Percentiles rank a stretch among this genome's conserved stretches.
Conservation (phyloP, 2,329 filamentous ascomycete species). For the Monascus ruber region DNA sequence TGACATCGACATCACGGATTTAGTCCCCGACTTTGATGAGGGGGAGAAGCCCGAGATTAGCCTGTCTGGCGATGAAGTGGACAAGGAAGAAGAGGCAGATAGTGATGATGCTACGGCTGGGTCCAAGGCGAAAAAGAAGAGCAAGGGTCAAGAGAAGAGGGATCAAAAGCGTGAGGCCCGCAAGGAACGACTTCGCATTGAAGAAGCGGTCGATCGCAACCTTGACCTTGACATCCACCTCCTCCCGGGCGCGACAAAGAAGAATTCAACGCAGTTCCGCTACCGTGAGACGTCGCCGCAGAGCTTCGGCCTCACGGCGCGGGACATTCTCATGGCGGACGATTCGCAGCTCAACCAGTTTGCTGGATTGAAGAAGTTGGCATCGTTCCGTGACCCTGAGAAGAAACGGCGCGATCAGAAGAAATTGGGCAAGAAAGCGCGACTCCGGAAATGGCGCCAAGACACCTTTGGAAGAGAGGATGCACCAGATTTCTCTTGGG, state of each 20-base stretch:
- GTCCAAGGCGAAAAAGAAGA: conserved; percentile 37
- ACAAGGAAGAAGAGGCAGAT: conserved; percentile 26
- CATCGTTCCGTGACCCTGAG: conserved; percentile 72
- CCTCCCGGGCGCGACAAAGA: conserved; percentile 42
- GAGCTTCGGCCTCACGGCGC: conserved; percentile 76
- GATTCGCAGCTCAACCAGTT: conserved; percentile 81
- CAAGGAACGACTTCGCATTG: conserved; percentile 70
- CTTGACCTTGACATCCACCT: conserved; percentile 61
- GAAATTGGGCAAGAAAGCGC: conserved; percentile 80
- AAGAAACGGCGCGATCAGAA: conserved; percentile 88
- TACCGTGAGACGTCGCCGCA: conserved; percentile 91
- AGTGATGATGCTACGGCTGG: conserved; percentile 28
- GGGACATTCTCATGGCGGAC: conserved; percentile 82
- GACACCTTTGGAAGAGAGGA: conserved; percentile 55
- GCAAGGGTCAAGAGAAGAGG: conserved; percentile 37
- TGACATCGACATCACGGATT: conserved; percentile 92
- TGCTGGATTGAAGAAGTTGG: conserved; percentile 88
- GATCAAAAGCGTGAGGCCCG: conserved; percentile 62
- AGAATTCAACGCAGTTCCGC: conserved; percentile 54
- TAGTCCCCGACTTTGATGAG: conserved; percentile 76
- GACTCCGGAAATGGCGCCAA: conserved; percentile 73
- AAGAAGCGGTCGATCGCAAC: conserved; percentile 72
- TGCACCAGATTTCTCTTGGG: conserved; percentile 30
- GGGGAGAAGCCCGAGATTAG: conserved; percentile 45
- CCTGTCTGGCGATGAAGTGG: conserved; percentile 45